Base-by-base conservation (phyloP, 768 basidiomycete genomes). In the Lactarius sanguifluus region DNA sequence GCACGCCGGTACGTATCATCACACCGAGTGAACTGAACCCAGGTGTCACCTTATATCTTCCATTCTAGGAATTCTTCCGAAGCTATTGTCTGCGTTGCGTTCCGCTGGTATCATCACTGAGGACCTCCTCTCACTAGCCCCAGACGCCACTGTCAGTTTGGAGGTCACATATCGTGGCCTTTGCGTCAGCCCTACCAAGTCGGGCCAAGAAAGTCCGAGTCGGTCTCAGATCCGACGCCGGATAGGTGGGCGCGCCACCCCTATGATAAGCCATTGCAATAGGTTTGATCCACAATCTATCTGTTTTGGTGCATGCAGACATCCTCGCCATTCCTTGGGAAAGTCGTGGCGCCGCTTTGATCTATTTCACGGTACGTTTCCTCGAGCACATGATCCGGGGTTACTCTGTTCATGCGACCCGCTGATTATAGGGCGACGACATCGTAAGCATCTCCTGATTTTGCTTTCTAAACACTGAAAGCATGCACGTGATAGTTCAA, bases 161-260 rank as follows among this genome's bases (percentile, higher is more conserved):
- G 96, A 98, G 72, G 81, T 83, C 9, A 83, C 86, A 25, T 97
- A 94, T 77, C 90, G 88, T 70, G 95, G 95, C 0, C 81, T 96
- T 1, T 93, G 94, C 36, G 20, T 71, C 6, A 59, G 68, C 23
- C 70, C 70, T 23, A 9, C 18, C 38, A 61, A 56, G 36, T 8
- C 12, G 9, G 32, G 38, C 18, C 69, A 76, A 32, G 75, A 71
- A 43, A 74, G 3, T 12, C 36, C 36, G 36, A 38, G 77, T 50
- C 75, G 78, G 9, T 76, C 79, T 5, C 79, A 79, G 38, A 83
- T 82, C n/a, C 74, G 79, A 59, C 81, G 95, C 34, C 79, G 95
- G 52, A 93, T 98, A 47, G 84, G 84, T 81, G 60, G 50, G 50
- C 54, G 77, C 67, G 16, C 28, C 34, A 59, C 61, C 40, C 7